A percentile compares a stretch with the other conserved stretches of the same genome.
Conservation (phyloP, 257 asterid genomes). For the Fraxinus americana region DNA sequence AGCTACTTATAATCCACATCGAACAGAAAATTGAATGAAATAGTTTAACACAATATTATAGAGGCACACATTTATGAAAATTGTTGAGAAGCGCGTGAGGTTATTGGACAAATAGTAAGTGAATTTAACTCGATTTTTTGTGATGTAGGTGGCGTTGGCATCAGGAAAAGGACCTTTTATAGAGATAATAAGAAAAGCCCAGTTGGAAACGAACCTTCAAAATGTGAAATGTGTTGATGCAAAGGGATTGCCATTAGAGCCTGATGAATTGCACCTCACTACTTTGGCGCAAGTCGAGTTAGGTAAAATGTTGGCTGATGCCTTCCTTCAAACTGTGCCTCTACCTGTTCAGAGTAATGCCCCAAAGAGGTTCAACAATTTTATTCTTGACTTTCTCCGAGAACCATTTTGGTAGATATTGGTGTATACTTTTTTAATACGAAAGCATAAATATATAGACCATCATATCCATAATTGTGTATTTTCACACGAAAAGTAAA, state of each 20-base stretch:
- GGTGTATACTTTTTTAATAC: too few species aligned
- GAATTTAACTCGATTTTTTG: constrained; percentile 20
- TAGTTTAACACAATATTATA: too few species aligned
- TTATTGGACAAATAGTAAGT: not conserved
- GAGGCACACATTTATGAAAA: too few species aligned
- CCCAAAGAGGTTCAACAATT: not conserved
- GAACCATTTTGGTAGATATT: not conserved
- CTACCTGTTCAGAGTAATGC: not conserved
- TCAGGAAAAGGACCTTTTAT: constrained; percentile 32
- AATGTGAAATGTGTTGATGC: constrained; percentile 42
- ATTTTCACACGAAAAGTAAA: not conserved
- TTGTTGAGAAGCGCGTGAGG: not conserved
- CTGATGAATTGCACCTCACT: constrained; percentile 43
- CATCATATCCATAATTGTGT: not conserved
- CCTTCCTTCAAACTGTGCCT: constrained; percentile 26
- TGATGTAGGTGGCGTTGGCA: constrained; percentile 30
- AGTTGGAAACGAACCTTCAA: constrained; percentile 32
- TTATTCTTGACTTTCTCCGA: not conserved
- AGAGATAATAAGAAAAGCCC: constrained; percentile 38
- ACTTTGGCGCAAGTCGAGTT: constrained; percentile 37
- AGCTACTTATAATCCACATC: too few species aligned
- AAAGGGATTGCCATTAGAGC: constrained; percentile 32
- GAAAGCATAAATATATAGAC: not conserved
- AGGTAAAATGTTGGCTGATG: constrained; percentile 40
- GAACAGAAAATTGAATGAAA: too few species aligned